Base-by-base conservation (phyloP, 805 yeast genomes). In the Candida gorgasii region DNA sequence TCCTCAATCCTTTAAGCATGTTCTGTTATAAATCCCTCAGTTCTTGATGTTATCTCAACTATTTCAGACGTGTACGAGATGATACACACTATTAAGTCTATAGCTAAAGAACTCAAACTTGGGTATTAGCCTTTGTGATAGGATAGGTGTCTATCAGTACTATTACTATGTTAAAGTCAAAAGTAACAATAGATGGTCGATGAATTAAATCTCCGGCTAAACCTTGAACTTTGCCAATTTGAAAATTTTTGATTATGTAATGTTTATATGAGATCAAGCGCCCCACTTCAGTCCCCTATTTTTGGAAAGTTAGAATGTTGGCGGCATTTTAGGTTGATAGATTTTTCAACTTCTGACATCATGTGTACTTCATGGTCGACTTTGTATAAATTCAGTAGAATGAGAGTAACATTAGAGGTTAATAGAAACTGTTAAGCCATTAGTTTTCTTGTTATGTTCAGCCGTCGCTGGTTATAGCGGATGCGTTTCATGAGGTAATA, bases 1-100 rank as follows among this genome's bases (percentile, higher is more conserved):
- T 66, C 34, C 72, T 55, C 39, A 70, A 58, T 15, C 72, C 65
- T 49, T 57, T 63, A 32, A 70, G 53, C 75, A 69, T 69, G 28
- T 34, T 34, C 7, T 34, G 13, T n/a, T n/a, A n/a, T n/a, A n/a
- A n/a, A 13, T 29, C 16, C 15, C 19, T 24, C 28, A 11, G 12
- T 29, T 16, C 8, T 15, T 14, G 15, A 28, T 23, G 35, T 11
- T 19, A 18, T 31, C 35, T 17, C 13, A 31, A 31, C 23, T 17
- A 16, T 16, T 3, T n/a, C 5, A 5, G 33, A 8, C 20, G 28
- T 24, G 28, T 24, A n/a, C n/a, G n/a, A n/a, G n/a, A n/a, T n/a
- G n/a, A n/a, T n/a, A n/a, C n/a, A n/a, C n/a, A n/a, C n/a, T n/a
- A n/a, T n/a, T n/a, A n/a, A n/a, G n/a, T n/a, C n/a, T n/a, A n/a